Percentiles rank a stretch among this genome's conserved stretches.
phyloP scores from a whole-genome alignment of 2,329 filamentous ascomycete species.

The Periconia sp. region DNA sequence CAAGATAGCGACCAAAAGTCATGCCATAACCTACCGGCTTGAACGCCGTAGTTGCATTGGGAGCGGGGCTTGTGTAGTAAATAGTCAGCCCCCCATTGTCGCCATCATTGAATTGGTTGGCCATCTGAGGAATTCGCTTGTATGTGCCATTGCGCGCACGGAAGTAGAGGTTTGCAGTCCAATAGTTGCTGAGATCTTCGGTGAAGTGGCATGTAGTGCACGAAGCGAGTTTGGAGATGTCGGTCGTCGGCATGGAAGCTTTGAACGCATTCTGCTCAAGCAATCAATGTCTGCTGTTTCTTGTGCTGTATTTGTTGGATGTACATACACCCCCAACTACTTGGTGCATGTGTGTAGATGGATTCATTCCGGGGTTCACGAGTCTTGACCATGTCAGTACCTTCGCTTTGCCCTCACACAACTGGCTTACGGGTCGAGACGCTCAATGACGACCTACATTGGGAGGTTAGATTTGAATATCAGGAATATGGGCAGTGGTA shows the following conservation, averaged over 20 bases:
- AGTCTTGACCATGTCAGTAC: slow-evolving; percentile 17
- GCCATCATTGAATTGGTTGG: slow-evolving; percentile 27
- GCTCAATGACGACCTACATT: slow-evolving; percentile 22
- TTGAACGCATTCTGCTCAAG: slow-evolving; percentile 26
- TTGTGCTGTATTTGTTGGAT: too few species aligned
- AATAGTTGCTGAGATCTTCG: slow-evolving; percentile 20
- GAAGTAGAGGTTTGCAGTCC: slow-evolving; percentile 24
- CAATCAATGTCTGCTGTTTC: too few species aligned
- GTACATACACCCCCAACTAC: slow-evolving; percentile 23
- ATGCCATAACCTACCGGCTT: slow-evolving; percentile 14
- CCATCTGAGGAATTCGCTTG: slow-evolving; percentile 20
- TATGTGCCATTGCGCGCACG: slow-evolving; percentile 21
- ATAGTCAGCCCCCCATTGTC: slow-evolving; percentile 25
- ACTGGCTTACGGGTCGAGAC: slow-evolving; percentile 24
- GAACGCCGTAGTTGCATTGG: slow-evolving; percentile 24
- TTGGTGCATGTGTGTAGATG: slow-evolving; percentile 28
- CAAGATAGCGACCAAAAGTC: background rate
- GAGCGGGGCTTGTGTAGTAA: slow-evolving; percentile 22
- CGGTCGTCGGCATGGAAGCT: slow-evolving; percentile 17
- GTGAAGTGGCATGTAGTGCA: slow-evolving; percentile 25
- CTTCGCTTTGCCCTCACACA: too few species aligned
- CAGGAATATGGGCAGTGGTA: too few species aligned
- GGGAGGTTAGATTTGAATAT: slow-evolving; percentile 7
- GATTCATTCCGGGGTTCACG: slow-evolving; percentile 22
- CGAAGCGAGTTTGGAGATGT: slow-evolving; percentile 20